A percentile compares a stretch with the other conserved stretches of the same genome.
Conservation (phyloP, 1,139 yeast genomes). For the Hansenula sp. region DNA sequence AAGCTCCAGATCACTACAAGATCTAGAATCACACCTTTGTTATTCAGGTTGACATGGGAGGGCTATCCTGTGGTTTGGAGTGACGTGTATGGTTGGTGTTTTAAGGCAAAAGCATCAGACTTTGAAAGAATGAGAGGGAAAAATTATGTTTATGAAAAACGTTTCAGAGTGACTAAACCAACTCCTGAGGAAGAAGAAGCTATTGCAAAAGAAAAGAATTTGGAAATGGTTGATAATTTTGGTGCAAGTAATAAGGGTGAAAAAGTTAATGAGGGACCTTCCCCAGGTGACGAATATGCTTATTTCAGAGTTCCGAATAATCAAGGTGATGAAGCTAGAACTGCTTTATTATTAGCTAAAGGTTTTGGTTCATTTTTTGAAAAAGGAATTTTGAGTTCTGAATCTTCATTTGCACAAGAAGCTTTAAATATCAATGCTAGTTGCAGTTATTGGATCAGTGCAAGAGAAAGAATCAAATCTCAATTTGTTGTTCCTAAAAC, state of each 20-base stretch:
- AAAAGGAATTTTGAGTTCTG: conserved; percentile 66
- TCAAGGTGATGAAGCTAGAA: conserved; percentile 71
- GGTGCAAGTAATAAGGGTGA: not conserved
- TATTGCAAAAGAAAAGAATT: not conserved
- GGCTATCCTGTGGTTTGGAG: conserved; percentile 80
- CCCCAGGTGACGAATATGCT: conserved; percentile 9
- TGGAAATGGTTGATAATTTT: not conserved
- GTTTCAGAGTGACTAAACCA: conserved; percentile 30
- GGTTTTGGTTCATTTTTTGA: conserved; percentile 70
- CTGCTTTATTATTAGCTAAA: conserved; percentile 79
- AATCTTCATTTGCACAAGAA: conserved; percentile 66
- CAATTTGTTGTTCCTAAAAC: conserved; percentile 74
- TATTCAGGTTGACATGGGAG: conserved; percentile 82
- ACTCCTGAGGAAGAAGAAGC: conserved; percentile 27
- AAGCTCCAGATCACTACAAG: conserved; percentile 61
- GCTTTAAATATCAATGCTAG: conserved; percentile 73
- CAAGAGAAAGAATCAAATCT: conserved; percentile 74
- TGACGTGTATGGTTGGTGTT: conserved; percentile 83
- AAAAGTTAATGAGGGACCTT: not conserved
- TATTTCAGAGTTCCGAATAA: conserved; percentile 85
- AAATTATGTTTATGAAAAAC: conserved; percentile 37
- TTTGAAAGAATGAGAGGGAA: conserved; percentile 39
- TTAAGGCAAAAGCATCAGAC: conserved; percentile 45
- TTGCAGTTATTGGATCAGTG: conserved; percentile 92
- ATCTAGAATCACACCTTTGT: conserved; percentile 70